Evolutionary conservation across 345 rosid genomes (phyloP).

Genomic region (Triadica sebifera): DNA sequence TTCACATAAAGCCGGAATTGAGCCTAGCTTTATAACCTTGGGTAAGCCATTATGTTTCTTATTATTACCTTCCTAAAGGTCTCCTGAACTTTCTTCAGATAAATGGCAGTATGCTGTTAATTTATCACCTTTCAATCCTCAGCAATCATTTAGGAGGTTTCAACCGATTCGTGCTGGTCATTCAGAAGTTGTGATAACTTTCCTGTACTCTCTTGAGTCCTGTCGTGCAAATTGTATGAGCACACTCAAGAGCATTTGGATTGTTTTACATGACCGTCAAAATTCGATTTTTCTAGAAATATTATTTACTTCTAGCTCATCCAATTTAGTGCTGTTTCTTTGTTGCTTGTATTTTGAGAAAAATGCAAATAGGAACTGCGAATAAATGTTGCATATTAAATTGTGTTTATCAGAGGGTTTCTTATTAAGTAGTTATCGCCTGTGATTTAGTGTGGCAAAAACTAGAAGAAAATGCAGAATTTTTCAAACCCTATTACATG

Average conservation of each 20-base stretch:
- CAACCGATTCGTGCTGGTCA: background rate
- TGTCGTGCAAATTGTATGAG: background rate
- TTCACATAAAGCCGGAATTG: constrained; percentile 35
- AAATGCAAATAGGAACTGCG: background rate
- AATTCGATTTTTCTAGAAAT: background rate
- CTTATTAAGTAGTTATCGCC: background rate
- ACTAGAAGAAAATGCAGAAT: constrained; percentile 29
- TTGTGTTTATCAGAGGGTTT: background rate
- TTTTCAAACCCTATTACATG: constrained; percentile 27
- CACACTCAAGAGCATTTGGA: background rate
- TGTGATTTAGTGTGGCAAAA: constrained; percentile 31
- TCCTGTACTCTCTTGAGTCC: background rate
- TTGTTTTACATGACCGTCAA: background rate
- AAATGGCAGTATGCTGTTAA: background rate
- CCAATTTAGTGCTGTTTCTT: background rate
- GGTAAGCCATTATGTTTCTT: too few species aligned
- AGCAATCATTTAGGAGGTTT: too few species aligned
- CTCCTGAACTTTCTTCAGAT: background rate
- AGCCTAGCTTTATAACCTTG: constrained; percentile 43
- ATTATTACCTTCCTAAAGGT: background rate
- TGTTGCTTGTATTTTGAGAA: background rate
- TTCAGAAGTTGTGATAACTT: background rate
- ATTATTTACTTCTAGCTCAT: background rate
- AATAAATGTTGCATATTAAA: background rate
- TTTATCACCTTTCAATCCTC: background rate